These are phyloP conservation scores for Kluyveromyces marxianus DNA, from an alignment of 1,139 yeast genomes.

Conservation along the genomic window DNA sequence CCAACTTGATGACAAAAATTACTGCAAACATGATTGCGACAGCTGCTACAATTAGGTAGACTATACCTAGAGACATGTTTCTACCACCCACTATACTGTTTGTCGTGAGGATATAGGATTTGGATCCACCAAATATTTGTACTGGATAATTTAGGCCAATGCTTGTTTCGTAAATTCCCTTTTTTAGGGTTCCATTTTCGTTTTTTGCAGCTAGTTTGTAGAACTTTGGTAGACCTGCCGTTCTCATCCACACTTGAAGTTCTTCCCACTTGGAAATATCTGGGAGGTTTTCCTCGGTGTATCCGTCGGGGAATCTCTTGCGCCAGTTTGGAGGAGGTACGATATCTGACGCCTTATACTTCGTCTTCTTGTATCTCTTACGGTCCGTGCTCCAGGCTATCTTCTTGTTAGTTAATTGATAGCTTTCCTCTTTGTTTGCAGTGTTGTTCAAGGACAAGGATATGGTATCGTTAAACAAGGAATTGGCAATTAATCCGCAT, in stretches of 20 bases:
- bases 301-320: conserved; percentile 79
- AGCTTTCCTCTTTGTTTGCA: conserved; percentile 40
- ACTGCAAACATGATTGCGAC: conserved; percentile 45
- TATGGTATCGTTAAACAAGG: conserved; percentile 83
- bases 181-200: conserved; percentile 50
- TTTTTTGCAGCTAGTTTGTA: conserved; percentile 77
- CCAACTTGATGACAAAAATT: conserved; percentile 38
- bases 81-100: conserved; percentile 88
- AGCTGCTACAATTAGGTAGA: conserved; percentile 92
- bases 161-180: conserved; percentile 65
- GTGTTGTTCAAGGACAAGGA: conserved; percentile 28
- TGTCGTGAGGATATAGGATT: conserved; percentile 72
- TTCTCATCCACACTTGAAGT: conserved; percentile 97
- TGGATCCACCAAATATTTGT: conserved; percentile 70
- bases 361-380: conserved; percentile 71
- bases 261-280: conserved; percentile 71
- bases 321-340: conserved; percentile 97
- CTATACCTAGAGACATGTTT: conserved; percentile 76
- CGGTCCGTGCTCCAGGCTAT: conserved; percentile 86
- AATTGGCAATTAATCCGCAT: conserved; percentile 92
- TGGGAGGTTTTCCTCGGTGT: conserved; percentile 76
- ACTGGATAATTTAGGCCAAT: conserved; percentile 90
- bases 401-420: conserved; percentile 55
- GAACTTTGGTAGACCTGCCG: conserved; percentile 83
- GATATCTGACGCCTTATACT: conserved; percentile 60